A percentile compares a stretch with the other conserved stretches of the same genome.
Conservation (phyloP, 768 basidiomycete species). For the Ramaria rubella region DNA sequence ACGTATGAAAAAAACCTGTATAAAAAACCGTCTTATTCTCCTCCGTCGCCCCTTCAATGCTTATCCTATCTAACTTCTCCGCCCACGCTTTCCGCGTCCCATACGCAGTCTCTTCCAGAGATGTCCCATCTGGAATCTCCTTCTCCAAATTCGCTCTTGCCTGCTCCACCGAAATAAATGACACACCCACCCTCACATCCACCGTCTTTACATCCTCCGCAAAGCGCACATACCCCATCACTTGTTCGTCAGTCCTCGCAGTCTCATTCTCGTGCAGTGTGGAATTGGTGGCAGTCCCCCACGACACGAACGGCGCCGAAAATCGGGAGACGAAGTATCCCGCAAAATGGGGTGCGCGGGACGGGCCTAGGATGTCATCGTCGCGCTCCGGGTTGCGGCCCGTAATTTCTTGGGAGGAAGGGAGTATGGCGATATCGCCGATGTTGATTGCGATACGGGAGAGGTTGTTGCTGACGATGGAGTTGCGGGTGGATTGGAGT, state of each 20-base stretch:
- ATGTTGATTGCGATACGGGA: conserved; percentile 42
- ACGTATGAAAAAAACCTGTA: conserved; percentile 56
- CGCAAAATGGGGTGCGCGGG: conserved; percentile 28
- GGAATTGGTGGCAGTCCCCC: conserved; percentile 45
- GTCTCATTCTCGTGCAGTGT: conserved; percentile 26
- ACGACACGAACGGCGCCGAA: conserved; percentile 32
- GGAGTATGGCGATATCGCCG: conserved; percentile 44
- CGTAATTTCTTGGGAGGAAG: conserved; percentile 41
- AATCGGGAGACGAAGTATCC: conserved; percentile 39
- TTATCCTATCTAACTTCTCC: conserved; percentile 48
- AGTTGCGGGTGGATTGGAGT: conserved; percentile 61
- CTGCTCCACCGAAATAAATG: conserved; percentile 68
- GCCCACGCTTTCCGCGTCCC: conserved; percentile 47
- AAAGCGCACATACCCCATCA: conserved; percentile 36
- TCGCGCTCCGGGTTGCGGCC: conserved; percentile 65
- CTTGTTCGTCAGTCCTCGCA: conserved; percentile 37
- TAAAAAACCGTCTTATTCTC: conserved; percentile 44
- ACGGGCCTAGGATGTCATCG: conserved; percentile 61
- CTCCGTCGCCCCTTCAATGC: conserved; percentile 42
- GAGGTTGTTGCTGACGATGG: conserved; percentile 47
- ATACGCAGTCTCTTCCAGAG: conserved; percentile 47
- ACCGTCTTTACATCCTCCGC: conserved; percentile 28
- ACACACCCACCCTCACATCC: conserved; percentile 59
- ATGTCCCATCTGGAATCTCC: conserved; percentile 40
- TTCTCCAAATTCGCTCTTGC: conserved; percentile 46